Evolutionary conservation across 805 yeast species (phyloP), one percentile per base, ranked within the genome.

Genomic region (Nakazawaea anatomiae): DNA sequence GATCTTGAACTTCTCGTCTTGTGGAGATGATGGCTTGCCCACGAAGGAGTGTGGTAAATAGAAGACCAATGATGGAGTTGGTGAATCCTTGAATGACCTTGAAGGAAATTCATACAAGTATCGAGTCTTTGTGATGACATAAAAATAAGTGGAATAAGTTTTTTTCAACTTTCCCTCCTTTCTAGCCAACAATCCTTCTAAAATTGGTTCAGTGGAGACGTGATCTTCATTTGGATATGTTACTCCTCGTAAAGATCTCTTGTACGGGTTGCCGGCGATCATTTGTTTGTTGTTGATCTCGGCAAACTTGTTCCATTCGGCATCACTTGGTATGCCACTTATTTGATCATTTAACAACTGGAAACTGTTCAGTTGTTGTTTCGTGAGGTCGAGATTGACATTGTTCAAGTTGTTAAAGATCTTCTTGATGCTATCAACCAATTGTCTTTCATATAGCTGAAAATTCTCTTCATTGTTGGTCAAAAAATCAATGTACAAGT

Each of bases 31-130:
- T 35, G 67, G 66, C 18, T 62, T 59, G 32, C 75, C 74, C 11
- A 76, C 51, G 32, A 66, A 58, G 52, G 76, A 67, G 18, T 75
- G 80, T 8, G 83, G 83, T 38, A 78, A 58, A 51, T 68, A 76
- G 5, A 79, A 56, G 14, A 74, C 68, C 42, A 74, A 57, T 28
- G 72, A 72, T 12, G 82, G 82, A n/a, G 67, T 66, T 18, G 54
- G 54, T 6, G 76, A 64, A 53, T 75, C 79, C 42, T 63, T 56
- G 44, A 62, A 64, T 29, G 77, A 73, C 51, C 71, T 67, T 11
- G 77, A 66, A 52, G 72, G 73, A 62, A 74, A 77, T 55, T 75
- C 78, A 54, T 72, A 71, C 27, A 78, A 57, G 57, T 66, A 75
- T 27, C 72, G 66, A 1, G 79, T 57, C 32, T 72, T 74, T 5